A percentile compares a stretch with the other conserved stretches of the same genome.
Evolutionary conservation across 2,329 filamentous ascomycete genomes (phyloP).

Genomic region (Beauveria brongniartii): DNA sequence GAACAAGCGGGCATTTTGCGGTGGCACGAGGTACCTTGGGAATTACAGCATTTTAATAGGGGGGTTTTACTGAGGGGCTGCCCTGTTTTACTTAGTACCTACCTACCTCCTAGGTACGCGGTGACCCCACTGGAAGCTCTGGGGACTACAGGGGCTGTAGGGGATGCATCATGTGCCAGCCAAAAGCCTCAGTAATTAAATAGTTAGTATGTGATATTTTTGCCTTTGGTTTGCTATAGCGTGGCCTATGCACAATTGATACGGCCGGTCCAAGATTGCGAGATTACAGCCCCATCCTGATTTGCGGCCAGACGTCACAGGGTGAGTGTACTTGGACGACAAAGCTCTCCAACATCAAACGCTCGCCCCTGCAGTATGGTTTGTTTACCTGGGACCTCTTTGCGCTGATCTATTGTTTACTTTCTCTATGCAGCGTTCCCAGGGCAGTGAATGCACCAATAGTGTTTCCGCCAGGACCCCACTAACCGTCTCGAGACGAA

Average conservation of each 20-base stretch:
- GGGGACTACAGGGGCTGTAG: not conserved
- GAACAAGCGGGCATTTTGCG: not conserved
- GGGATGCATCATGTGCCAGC: not conserved
- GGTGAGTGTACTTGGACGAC: not conserved
- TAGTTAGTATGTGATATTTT: not conserved
- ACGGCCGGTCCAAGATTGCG: not conserved
- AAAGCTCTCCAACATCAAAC: not conserved
- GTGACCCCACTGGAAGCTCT: not conserved
- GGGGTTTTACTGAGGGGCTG: not conserved
- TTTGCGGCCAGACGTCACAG: not conserved
- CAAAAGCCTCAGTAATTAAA: not conserved
- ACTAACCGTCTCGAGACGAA: not conserved
- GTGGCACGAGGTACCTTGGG: not conserved
- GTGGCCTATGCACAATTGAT: not conserved
- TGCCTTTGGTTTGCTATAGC: not conserved
- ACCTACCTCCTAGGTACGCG: not conserved
- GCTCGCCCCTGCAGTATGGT: not conserved
- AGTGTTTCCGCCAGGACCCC: not conserved
- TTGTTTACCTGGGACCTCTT: not conserved
- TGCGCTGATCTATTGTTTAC: slow-evolving; percentile 4
- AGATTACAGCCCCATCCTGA: no score
- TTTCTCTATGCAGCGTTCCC: not conserved
- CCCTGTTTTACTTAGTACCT: no score
- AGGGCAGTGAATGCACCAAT: not conserved
- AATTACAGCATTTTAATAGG: not conserved